Evolutionary conservation across 1,284 basidiomycete genomes (phyloP), one percentile per base, ranked within the genome.

Genomic region (Porphyrellus sp.): DNA sequence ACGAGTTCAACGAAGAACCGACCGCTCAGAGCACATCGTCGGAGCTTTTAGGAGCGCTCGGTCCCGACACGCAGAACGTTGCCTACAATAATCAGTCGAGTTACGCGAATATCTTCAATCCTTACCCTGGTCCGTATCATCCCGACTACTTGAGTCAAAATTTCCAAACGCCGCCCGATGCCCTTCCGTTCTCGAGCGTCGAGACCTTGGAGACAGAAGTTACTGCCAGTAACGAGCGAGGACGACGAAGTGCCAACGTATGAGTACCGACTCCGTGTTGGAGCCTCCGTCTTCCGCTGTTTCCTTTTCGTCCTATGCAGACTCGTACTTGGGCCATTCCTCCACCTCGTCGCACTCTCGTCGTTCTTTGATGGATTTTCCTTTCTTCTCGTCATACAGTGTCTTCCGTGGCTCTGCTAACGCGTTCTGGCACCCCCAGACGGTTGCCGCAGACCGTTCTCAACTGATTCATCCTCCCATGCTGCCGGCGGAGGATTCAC

Each of bases 361-460:
- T 1, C 76, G 78, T 11, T 77, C 77, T 3, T 82, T 83, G 13
- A 77, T 83, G 71, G 83, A 86, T 37, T 86, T 83, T 60, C 79
- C 82, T 0, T 86, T 82, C 64, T 76, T 74, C 58, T 69, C 72
- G 0, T 62, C 67, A 0, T 68, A 76, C 50, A 77, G 74, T 21
- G 73, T 77, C 7, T 71, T 83, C 25, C 75, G 81, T 11, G 75
- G 78, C 8, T 76, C 76, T 1, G 73, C 75, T 1, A 83, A 78
- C 56, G 75, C 81, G 9, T 83, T 85, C 62, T 89, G 85, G 84
- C 86, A 88, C 65, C 85, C 86, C 3, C 83, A 84, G 6, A 84
- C 85, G 77, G 74, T 85, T 54, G 73, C 80, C 2, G 69, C 70
- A 40, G 73, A 75, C 53, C 70, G 75, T 11, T 78, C 79, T 5